A percentile compares a stretch with the other conserved stretches of the same genome.
Evolutionary conservation across 1,284 basidiomycete species (phyloP).

Genomic region (Austroboletus niveus): DNA sequence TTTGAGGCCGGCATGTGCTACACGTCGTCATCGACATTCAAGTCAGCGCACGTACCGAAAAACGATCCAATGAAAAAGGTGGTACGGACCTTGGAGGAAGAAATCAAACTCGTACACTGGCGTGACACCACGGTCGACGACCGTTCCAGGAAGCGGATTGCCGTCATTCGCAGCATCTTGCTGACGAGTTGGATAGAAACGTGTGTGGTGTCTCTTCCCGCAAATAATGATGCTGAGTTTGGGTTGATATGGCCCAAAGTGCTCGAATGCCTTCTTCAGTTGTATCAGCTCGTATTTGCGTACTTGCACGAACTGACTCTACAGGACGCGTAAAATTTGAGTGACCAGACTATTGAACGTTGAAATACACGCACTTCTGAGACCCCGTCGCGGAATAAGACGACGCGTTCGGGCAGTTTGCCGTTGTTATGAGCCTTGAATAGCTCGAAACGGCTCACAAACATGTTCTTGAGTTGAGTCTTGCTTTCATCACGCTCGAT

Average conservation of each 20-base stretch:
- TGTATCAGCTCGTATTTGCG: slow-evolving; percentile 55
- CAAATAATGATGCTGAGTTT: slow-evolving; percentile 71
- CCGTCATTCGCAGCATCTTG: slow-evolving; percentile 56
- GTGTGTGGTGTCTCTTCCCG: slow-evolving; percentile 77
- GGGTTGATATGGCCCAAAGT: slow-evolving; percentile 55
- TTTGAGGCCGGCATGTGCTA: slow-evolving; percentile 58
- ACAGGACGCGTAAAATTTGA: background rate
- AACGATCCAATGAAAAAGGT: too few relatives aligned
- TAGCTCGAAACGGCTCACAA: slow-evolving; percentile 61
- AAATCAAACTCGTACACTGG: slow-evolving; percentile 76
- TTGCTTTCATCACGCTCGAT: slow-evolving; percentile 52
- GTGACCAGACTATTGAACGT: background rate
- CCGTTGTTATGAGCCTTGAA: slow-evolving; percentile 52
- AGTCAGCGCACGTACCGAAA: background rate
- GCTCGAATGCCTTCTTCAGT: slow-evolving; percentile 56
- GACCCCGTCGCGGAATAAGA: slow-evolving; percentile 75
- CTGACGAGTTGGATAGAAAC: slow-evolving; percentile 57
- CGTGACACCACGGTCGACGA: slow-evolving; percentile 70
- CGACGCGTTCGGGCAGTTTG: slow-evolving; percentile 56
- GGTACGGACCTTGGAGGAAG: slow-evolving; percentile 55
- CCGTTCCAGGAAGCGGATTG: slow-evolving; percentile 71
- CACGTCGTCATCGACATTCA: background rate
- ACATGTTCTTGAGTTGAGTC: slow-evolving; percentile 52
- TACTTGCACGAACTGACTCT: slow-evolving; percentile 70
- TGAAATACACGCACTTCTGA: slow-evolving; percentile 52